phyloP scores from a whole-genome alignment of 352 stramenopile species.

The Pythium grandisporangium region DNA sequence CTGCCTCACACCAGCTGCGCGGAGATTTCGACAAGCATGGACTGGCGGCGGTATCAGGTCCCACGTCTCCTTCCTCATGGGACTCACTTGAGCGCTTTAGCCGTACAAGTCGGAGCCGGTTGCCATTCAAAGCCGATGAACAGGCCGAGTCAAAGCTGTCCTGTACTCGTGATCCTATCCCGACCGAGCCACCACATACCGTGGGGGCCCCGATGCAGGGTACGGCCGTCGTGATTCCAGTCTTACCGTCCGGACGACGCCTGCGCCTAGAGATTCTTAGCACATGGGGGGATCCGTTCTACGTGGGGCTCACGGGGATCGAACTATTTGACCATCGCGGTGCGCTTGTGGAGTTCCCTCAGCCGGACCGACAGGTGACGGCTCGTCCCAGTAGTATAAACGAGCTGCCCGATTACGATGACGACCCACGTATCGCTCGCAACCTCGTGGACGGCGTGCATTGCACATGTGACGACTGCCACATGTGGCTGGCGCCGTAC shows the following conservation, averaged over 20 bases:
- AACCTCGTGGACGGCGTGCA: slow-evolving; percentile 85
- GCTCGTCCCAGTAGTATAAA: slow-evolving; percentile 82
- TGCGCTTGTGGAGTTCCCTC: slow-evolving; percentile 31
- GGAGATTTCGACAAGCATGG: too few relatives aligned
- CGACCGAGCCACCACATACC: neutral
- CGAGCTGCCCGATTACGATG: slow-evolving; percentile 78
- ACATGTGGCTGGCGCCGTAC: slow-evolving; percentile 88
- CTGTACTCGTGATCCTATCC: too few relatives aligned
- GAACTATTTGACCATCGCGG: slow-evolving; percentile 81
- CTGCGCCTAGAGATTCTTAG: slow-evolving; percentile 72
- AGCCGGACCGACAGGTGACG: slow-evolving; percentile 38
- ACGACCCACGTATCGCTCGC: slow-evolving; percentile 57
- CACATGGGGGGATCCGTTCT: slow-evolving; percentile 87
- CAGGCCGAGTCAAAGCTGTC: too few relatives aligned
- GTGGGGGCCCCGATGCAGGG: neutral
- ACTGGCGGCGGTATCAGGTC: too few relatives aligned
- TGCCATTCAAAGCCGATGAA: too few relatives aligned
- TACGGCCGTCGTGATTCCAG: slow-evolving; percentile 26
- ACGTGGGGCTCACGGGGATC: slow-evolving; percentile 86
- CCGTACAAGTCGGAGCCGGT: slow-evolving; percentile 52
- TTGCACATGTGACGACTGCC: slow-evolving; percentile 85
- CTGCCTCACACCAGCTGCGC: too few relatives aligned
- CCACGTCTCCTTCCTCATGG: slow-evolving; percentile 23
- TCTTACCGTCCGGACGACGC: slow-evolving; percentile 46
- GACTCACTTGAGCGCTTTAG: slow-evolving; percentile 79